Base-by-base conservation (phyloP, 176 grass and related monocot genomes). In the Cymbopogon citratus region DNA sequence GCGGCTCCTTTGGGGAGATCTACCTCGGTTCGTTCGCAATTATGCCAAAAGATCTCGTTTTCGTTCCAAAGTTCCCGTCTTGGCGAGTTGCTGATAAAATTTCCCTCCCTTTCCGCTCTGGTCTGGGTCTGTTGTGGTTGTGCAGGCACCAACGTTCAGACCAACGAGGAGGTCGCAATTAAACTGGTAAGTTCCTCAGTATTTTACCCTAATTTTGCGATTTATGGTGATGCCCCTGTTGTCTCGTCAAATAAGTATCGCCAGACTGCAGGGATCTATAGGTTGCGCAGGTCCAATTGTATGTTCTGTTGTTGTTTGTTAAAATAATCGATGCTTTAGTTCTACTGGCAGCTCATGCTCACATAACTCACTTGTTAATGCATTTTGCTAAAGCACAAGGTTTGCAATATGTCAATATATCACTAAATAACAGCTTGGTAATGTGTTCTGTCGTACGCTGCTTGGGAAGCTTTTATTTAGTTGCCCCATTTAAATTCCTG, bases 141-240 rank as follows among this genome's bases (percentile, higher is more conserved):
- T 41, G 63, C 85, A 97, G 94, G 94, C 36, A 97, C 91, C 46
- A 97, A 97, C 80, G 85, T 94, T 75, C 94, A 97, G 76, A 92
- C 72, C 46, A 97, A 97, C 46, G 94, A 97, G 79, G 94, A 97
- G 77, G 94, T 97, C 46, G 94, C 89, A 36, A 92, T 97, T 75
- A 97, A 97, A 69, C 89, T 97, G 39, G 94, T 97, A 79, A 97
- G 94, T 92, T 54, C 1, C 21, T 66, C 9, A 19, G 9, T 56
- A 25, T 31, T 59, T 19, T 15, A 18, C 4, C 15, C 43, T 0
- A 6, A 49, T 23, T 65, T 9, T 28, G 1, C 29, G 69, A 74
- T 75, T 28, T 79, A 9, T 28, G 28, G 29, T 25, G 27, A 25
- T 88, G 51, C 24, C 24, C 11, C 9, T 13, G 59, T 33, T 23